phyloP scores from a whole-genome alignment of 768 basidiomycete species.

The Sistotremastrum niveocremeum region DNA sequence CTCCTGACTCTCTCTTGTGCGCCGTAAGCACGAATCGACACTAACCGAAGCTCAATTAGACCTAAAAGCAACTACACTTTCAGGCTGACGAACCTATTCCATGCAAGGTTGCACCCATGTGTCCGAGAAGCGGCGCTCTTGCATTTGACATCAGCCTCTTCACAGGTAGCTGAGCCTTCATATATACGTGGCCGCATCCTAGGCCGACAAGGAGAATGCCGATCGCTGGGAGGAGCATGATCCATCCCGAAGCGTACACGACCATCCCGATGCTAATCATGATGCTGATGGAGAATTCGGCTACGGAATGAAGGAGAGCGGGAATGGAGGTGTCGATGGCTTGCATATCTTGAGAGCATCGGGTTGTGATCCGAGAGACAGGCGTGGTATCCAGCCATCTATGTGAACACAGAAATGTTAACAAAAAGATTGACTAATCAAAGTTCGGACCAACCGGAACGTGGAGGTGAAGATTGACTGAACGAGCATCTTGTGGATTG shows the following conservation, averaged over 20 bases:
- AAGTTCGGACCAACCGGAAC: too few species aligned
- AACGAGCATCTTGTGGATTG: too few species aligned
- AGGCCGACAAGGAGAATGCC: slow-evolving; percentile 24
- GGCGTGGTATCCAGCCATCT: slow-evolving; percentile 19
- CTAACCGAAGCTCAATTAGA: too few species aligned
- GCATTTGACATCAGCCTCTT: slow-evolving; percentile 43
- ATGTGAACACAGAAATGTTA: not conserved
- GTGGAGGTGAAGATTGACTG: too few species aligned
- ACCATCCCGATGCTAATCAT: slow-evolving; percentile 29
- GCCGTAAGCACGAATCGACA: slow-evolving; percentile 28
- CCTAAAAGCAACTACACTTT: too few species aligned
- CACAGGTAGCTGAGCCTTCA: slow-evolving; percentile 39
- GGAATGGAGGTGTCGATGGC: slow-evolving; percentile 3
- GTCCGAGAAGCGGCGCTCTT: slow-evolving; percentile 33
- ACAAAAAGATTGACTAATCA: not conserved
- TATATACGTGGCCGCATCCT: slow-evolving; percentile 34
- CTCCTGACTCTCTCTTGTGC: slow-evolving; percentile 18
- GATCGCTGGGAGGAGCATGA: slow-evolving; percentile 27
- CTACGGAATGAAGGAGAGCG: too few species aligned
- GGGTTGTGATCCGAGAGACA: slow-evolving; percentile 16
- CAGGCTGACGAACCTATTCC: too few species aligned
- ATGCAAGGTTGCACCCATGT: slow-evolving; percentile 16
- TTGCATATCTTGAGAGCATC: slow-evolving; percentile 16
- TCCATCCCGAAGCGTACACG: slow-evolving; percentile 26
- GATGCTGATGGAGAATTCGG: slow-evolving; percentile 15